These are phyloP conservation scores for Dactylella cylindrospora DNA, from an alignment of 2,329 filamentous ascomycete species.

Conservation along the genomic window DNA sequence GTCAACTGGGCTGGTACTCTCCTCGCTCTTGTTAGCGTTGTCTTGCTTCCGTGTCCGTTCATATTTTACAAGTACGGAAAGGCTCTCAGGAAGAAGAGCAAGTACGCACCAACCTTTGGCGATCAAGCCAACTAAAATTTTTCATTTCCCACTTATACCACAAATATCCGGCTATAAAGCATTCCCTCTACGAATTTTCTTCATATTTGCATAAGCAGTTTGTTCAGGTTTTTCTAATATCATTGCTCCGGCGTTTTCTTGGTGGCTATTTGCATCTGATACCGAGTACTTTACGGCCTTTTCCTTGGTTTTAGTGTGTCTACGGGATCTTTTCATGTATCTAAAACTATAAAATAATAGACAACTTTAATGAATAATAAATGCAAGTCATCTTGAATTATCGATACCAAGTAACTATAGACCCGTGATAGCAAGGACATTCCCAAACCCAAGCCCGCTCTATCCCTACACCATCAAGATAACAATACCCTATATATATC, in stretches of 20 bases:
- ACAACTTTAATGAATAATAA: not conserved
- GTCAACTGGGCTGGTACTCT: constrained; percentile 47
- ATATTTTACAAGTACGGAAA: constrained; percentile 64
- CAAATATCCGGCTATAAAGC: too few relatives aligned
- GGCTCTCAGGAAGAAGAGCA: constrained; percentile 60
- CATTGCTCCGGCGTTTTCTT: constrained; percentile 2
- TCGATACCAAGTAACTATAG: too few relatives aligned
- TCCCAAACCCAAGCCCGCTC: too few relatives aligned
- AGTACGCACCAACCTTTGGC: constrained; percentile 50
- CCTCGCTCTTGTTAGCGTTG: constrained; percentile 58
- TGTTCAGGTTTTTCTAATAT: not conserved
- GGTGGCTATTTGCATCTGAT: not conserved
- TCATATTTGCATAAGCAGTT: too few relatives aligned
- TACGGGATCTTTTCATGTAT: not conserved
- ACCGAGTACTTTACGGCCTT: too few relatives aligned
- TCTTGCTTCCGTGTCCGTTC: constrained; percentile 64
- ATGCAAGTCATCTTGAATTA: too few relatives aligned
- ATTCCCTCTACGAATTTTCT: too few relatives aligned
- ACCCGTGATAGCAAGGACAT: too few relatives aligned
- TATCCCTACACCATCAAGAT: too few relatives aligned
- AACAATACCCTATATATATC: too few relatives aligned
- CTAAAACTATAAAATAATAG: not conserved
- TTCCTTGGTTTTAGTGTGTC: too few relatives aligned
- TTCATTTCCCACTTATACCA: too few relatives aligned
- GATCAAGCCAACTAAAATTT: constrained; percentile 35